Percentiles rank a stretch among this genome's conserved stretches.
phyloP scores from a whole-genome alignment of 2,329 filamentous ascomycete species.

The Aureobasidium mangrovei region DNA sequence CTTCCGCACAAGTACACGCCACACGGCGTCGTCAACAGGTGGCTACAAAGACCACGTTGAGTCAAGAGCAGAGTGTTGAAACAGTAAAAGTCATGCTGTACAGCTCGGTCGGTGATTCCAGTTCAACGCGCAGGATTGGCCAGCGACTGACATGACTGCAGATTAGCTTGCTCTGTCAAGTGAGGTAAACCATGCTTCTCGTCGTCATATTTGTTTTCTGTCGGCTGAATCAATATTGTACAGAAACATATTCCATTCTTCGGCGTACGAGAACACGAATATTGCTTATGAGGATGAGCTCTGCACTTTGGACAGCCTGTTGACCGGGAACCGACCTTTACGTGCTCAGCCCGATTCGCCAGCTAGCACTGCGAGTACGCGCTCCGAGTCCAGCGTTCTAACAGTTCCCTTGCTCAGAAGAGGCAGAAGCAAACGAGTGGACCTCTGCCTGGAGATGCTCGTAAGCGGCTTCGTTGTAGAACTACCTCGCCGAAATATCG shows the following conservation, averaged over 20 bases:
- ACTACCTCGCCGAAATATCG: constrained; percentile 3
- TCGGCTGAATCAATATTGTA: neutral
- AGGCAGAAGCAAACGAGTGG: constrained; percentile 28
- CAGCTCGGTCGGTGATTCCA: neutral
- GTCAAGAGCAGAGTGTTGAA: constrained; percentile 10
- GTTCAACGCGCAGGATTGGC: neutral
- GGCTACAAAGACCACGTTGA: neutral
- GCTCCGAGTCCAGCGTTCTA: neutral
- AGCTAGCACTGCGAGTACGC: neutral
- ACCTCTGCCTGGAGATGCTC: constrained; percentile 35
- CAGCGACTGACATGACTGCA: neutral
- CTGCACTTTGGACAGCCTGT: neutral
- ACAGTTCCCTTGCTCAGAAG: constrained; percentile 14
- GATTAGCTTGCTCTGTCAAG: constrained; percentile 2
- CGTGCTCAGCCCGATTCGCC: neutral
- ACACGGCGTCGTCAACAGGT: neutral
- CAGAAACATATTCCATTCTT: neutral
- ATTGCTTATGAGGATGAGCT: constrained; percentile 2
- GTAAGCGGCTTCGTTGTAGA: constrained; percentile 22
- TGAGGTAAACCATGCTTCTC: neutral
- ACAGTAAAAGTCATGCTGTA: constrained; percentile 13
- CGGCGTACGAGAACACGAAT: neutral
- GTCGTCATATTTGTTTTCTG: neutral
- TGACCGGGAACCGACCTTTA: neutral
- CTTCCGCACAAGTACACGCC: neutral